Evolutionary conservation across 805 yeast genomes (phyloP), one percentile per base, ranked within the genome.

Genomic region (Metschnikowia chrysomelidarum): DNA sequence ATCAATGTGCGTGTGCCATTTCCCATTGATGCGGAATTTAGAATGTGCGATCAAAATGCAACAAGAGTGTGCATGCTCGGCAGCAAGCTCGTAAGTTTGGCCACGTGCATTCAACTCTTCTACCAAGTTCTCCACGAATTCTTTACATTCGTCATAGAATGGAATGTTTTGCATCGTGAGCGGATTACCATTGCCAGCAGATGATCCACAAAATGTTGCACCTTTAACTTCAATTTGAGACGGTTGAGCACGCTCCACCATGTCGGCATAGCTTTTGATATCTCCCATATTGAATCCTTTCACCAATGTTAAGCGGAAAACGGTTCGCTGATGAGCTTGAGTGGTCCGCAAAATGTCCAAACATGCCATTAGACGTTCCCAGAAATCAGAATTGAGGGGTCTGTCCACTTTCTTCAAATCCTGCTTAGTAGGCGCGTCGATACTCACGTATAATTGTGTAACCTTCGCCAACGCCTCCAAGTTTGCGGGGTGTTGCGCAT

Each of bases 81-180:
- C 95, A 8, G 96, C 96, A 40, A 88, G 68, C 30, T 79, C 95
- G 53, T 89, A 88, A 18, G 70, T 71, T 19, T 82, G 67, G 1
- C 88, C 88, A 49, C 94, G 73, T 9, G 67, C 59, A 34, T 75
- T 67, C 39, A 88, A 69, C 49, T 81, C 87, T 9, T 64, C 63
- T 27, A 76, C 75, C 44, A 88, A 73, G 7, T 66, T 69, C 30
- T 68, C 69, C 4, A 87, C 96, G 58, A 88, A 88, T 6, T 59
- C 64, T 49, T 78, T 79, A 54, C 95, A 91, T 57, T 88, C 97
- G 44, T 87, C 95, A 55, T 88, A 88, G 54, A 85, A 88, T 28
- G 97, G 97, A 38, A 89, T 93, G 54, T 88, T 88, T 56, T 88
- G 91, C 97, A 88, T 88, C 2, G 96, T 87, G 47, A 88, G 68